Evolutionary conservation across 2,329 filamentous ascomycete genomes (phyloP).

Genomic region (Rugonectria rugulosa): DNA sequence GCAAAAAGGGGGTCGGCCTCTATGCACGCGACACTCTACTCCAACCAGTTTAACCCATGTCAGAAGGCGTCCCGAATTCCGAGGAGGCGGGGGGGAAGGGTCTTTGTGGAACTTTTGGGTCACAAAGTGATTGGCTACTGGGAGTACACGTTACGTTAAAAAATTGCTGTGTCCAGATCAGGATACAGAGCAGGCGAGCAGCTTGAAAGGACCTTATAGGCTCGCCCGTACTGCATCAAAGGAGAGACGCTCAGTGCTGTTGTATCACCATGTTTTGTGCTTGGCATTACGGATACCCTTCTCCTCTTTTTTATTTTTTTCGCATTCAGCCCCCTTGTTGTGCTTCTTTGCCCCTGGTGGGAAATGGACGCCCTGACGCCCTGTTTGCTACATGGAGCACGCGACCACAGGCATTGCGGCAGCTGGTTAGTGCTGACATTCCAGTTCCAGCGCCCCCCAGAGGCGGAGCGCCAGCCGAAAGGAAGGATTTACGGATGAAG

Average conservation of each 20-base stretch:
- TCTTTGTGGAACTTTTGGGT: not conserved
- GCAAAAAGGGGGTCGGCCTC: not conserved
- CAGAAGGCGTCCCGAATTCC: conserved; percentile 9
- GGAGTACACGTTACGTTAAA: conserved; percentile 10
- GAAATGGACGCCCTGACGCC: too few relatives aligned
- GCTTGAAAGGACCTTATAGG: too few relatives aligned
- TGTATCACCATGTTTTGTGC: not conserved
- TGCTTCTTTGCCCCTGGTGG: not conserved
- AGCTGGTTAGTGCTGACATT: not conserved
- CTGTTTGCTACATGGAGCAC: too few relatives aligned
- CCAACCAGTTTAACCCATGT: conserved; percentile 12
- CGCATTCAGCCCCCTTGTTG: too few relatives aligned
- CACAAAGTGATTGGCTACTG: conserved; percentile 6
- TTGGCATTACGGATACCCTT: too few relatives aligned
- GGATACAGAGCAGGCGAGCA: too few relatives aligned
- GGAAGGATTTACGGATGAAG: not conserved
- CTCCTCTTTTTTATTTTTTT: not conserved
- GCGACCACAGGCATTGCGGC: too few relatives aligned
- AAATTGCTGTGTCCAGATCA: conserved; percentile 2
- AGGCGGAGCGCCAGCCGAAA: too few relatives aligned
- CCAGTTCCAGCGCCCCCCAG: not conserved
- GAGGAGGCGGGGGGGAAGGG: not conserved
- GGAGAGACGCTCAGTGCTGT: not conserved
- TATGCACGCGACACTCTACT: conserved; percentile 19
- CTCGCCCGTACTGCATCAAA: too few relatives aligned